Base-by-base conservation (phyloP, 768 basidiomycete species). In the Podaxis sp. region DNA sequence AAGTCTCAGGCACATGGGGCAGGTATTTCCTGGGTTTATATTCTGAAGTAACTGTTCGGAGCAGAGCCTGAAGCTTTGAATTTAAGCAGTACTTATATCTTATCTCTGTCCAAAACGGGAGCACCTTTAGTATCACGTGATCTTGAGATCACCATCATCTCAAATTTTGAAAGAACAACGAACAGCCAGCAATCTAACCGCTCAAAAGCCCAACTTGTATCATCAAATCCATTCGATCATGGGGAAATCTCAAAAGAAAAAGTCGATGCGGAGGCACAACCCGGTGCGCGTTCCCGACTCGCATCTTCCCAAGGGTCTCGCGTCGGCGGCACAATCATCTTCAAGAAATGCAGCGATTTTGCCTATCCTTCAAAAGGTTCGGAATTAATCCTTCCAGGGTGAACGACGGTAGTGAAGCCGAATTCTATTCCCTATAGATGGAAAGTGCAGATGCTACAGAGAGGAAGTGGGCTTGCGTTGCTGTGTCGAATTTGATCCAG, bases 211-310 rank as follows among this genome's bases (percentile, higher is more conserved):
- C 24, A 51, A n/a, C 4, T 2, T 33, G 22, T n/a, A 44, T 11
- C 5, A 19, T 48, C 57, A 6, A 2, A 2, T 30, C 19, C 39
- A 22, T 52, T 22, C 11, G 48, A 69, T 67, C 30, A 98, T 98
- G 95, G 95, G 94, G 68, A 97, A 96, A 76, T 87, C 92, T 44
- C 94, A 96, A 72, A 96, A 96, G 78, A 93, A 94, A 72, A 83
- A 85, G 62, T 71, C 84, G 8, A 88, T 88, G 89, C 87, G 92
- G 49, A 81, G 95, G 62, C 95, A 97, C 75, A 97, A 98, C 70
- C 95, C 95, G 7, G 83, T 97, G 79, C 84, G 95, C 39, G 95
- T 98, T 0, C 95, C 96, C 22, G 95, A 97, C 75, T 88, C 91
- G 2, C 95, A 97, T 80, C 77, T 98, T 3, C 88, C 92, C 2